Evolutionary conservation across 495 filamentous ascomycete species (phyloP), one percentile per base, ranked within the genome.

Genomic region (Rhypophila decipiens): DNA sequence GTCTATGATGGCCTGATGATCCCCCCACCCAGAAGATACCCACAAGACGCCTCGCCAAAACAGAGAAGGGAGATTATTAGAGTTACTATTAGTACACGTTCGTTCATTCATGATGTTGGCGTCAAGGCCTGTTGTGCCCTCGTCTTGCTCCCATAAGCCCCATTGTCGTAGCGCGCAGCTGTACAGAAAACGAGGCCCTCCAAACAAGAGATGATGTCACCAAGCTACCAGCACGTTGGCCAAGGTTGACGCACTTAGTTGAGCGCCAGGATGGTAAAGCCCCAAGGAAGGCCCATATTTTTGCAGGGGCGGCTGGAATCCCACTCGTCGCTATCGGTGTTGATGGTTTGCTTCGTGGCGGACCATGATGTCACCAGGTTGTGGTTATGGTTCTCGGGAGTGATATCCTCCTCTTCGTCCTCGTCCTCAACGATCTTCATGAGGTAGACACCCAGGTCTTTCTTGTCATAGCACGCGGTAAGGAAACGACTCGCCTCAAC

Each of bases 221-320:
- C n/a, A n/a, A n/a, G n/a, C n/a, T n/a, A n/a, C n/a, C n/a, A n/a
- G n/a, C n/a, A n/a, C n/a, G n/a, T n/a, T n/a, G n/a, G n/a, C n/a
- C n/a, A n/a, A n/a, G n/a, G n/a, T n/a, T n/a, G n/a, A n/a, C 21
- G 3, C 18, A 21, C 21, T 41, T 41, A 67, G 50, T 65, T 65
- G 24, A 67, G 10, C 1, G 62, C 48, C 60, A 67, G 61, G 39
- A 67, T 64, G 8, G 61, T 65, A 35, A 67, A 67, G 7, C 64
- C 64, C 57, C 64, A 61, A 9, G 61, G 64, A 20, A 64, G 19
- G 11, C 64, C 64, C 44, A 61, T 65, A 31, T 61, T 61, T 44
- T 57, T 58, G 39, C 53, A 60, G 2, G 52, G 57, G 17, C 57
- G 48, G 17, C 50, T 50, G 24, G 56, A 52, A 1, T 50, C 53